phyloP scores from a whole-genome alignment of 2,329 filamentous ascomycete species.

The Fusarium oxysporum region DNA sequence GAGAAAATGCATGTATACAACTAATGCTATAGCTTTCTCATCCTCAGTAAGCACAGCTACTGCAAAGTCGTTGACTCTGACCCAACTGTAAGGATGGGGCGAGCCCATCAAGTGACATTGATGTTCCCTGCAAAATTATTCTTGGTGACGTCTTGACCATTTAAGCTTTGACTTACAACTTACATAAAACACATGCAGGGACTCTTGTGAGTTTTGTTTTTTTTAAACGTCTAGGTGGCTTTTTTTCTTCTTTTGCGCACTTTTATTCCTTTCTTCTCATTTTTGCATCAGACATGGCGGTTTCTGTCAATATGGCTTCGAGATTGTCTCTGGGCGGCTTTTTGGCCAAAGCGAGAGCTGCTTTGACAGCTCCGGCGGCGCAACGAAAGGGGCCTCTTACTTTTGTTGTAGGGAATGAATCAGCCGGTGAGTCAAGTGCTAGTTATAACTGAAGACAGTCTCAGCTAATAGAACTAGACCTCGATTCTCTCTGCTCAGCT shows the following conservation, averaged over 20 bases:
- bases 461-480: slow-evolving; percentile 61
- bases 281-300: background rate
- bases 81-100: slow-evolving; percentile 11
- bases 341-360: slow-evolving; percentile 61
- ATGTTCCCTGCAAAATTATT: slow-evolving; percentile 11
- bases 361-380: slow-evolving; percentile 57
- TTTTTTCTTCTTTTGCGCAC: background rate
- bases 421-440: slow-evolving; percentile 63
- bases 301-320: slow-evolving; percentile 43
- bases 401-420: slow-evolving; percentile 76
- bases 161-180: slow-evolving; percentile 29
- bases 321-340: slow-evolving; percentile 61
- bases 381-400: slow-evolving; percentile 63
- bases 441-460: too few species aligned
- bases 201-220: slow-evolving; percentile 13
- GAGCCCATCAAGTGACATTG: slow-evolving; percentile 27
- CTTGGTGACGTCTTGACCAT: slow-evolving; percentile 19
- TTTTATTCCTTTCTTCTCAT: background rate
- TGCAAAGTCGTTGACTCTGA: background rate
- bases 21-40: background rate
- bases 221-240: background rate
- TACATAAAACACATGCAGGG: slow-evolving; percentile 22
- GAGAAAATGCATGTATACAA: background rate
- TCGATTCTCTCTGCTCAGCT: slow-evolving; percentile 83
- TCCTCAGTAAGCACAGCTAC: background rate